These are phyloP conservation scores for Fonsecaea nubica DNA, from an alignment of 2,329 filamentous ascomycete species.

Conservation along the genomic window DNA sequence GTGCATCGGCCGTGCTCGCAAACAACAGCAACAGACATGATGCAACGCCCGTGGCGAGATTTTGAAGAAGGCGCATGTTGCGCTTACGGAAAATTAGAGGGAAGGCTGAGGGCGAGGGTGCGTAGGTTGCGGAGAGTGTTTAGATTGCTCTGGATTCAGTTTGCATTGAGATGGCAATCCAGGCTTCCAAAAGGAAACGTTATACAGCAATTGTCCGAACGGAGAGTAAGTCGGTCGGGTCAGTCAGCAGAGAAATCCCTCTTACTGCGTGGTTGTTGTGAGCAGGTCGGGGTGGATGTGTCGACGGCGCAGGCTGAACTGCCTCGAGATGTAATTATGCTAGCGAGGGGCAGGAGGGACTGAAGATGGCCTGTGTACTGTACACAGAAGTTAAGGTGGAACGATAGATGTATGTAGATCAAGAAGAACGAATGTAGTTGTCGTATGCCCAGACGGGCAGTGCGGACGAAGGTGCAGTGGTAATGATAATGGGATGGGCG, in stretches of 20 bases:
- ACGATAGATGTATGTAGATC: neutral
- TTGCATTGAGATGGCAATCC: conserved; percentile 11
- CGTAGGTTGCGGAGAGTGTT: conserved; percentile 5
- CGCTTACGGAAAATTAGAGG: neutral
- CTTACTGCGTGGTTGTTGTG: neutral
- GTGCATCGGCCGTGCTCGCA: conserved; percentile 51
- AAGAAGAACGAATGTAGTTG: conserved; percentile 13
- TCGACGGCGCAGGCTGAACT: neutral
- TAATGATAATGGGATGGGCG: neutral
- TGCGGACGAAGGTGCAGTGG: conserved; percentile 14
- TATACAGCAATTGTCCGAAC: neutral
- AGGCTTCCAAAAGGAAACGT: neutral
- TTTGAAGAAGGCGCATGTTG: conserved; percentile 38
- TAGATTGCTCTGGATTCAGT: conserved; percentile 6
- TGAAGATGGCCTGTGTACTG: neutral
- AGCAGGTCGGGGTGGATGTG: neutral
- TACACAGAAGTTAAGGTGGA: conserved; percentile 11
- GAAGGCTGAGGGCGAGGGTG: conserved; percentile 7
- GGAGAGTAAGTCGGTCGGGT: neutral
- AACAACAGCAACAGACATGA: conserved; percentile 33
- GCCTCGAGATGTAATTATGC: neutral
- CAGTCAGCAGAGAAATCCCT: neutral
- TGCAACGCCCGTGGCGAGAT: conserved; percentile 29
- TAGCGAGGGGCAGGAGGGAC: neutral
- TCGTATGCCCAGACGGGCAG: conserved; percentile 16